Evolutionary conservation across 1,284 basidiomycete genomes (phyloP).

Genomic region (Malassezia pachydermatis): DNA sequence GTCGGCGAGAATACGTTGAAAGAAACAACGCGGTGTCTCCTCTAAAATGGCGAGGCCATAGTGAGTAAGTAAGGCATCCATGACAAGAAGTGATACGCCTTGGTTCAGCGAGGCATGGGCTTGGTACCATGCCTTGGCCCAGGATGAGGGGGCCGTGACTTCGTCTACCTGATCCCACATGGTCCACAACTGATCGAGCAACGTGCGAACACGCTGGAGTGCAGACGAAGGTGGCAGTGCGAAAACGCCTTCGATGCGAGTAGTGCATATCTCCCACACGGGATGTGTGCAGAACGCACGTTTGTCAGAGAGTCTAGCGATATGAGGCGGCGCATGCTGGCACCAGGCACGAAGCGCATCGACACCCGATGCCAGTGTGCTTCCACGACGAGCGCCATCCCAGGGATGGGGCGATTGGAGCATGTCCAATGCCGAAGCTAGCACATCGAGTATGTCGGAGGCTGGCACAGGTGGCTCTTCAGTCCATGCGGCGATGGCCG

Average conservation of each 20-base stretch:
- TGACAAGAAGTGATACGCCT: not conserved
- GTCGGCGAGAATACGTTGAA: slow-evolving; percentile 7
- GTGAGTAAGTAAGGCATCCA: slow-evolving; percentile 1
- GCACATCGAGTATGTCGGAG: not conserved
- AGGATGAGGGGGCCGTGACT: not conserved
- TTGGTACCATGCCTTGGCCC: not conserved
- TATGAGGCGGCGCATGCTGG: not conserved
- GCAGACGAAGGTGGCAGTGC: not conserved
- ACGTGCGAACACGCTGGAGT: slow-evolving; percentile 3
- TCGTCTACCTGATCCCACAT: not conserved
- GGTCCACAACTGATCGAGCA: not conserved
- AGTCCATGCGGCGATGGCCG: not conserved
- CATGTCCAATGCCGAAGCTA: not conserved
- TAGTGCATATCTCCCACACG: not conserved
- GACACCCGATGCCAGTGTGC: slow-evolving; percentile 12
- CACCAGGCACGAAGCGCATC: slow-evolving; percentile 8
- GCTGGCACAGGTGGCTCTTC: not conserved
- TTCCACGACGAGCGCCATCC: slow-evolving; percentile 2
- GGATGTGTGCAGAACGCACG: not conserved
- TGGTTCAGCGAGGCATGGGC: not conserved
- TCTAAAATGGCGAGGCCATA: not conserved
- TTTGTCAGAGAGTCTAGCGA: not conserved
- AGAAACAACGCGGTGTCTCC: not conserved
- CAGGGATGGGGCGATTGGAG: slow-evolving; percentile 7
- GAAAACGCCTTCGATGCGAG: not conserved